These are phyloP conservation scores for Fusarium abutilonis DNA, from an alignment of 2,329 filamentous ascomycete genomes.

Conservation along the genomic window DNA sequence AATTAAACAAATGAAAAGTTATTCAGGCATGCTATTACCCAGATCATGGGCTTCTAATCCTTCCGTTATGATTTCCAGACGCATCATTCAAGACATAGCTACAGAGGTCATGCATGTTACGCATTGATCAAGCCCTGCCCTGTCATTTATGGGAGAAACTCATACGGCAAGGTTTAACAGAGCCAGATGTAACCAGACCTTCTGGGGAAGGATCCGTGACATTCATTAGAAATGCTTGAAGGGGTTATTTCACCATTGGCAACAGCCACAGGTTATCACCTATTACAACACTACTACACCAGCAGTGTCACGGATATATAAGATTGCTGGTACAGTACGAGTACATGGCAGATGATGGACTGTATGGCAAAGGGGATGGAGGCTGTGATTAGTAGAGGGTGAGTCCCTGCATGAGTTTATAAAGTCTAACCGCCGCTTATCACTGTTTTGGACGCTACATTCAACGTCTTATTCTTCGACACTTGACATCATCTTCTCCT, in stretches of 20 bases:
- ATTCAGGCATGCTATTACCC: not conserved
- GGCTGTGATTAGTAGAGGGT: not conserved
- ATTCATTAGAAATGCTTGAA: slow-evolving; percentile 5
- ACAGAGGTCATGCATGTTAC: slow-evolving; percentile 39
- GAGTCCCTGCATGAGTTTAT: slow-evolving; percentile 24
- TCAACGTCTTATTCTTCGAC: not conserved
- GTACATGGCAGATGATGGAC: slow-evolving; percentile 3
- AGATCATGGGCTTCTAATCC: not conserved
- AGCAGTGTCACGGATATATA: slow-evolving; percentile 28
- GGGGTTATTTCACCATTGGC: slow-evolving; percentile 12
- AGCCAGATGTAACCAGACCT: slow-evolving; percentile 6
- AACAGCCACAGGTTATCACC: slow-evolving; percentile 25
- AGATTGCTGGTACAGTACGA: slow-evolving; percentile 35
- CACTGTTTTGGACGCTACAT: not conserved
- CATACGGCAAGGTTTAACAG: slow-evolving; percentile 10
- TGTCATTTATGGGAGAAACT: slow-evolving; percentile 21
- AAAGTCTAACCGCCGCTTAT: slow-evolving; percentile 1
- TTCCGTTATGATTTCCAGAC: too few relatives aligned
- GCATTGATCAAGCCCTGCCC: slow-evolving; percentile 40
- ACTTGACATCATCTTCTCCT: not conserved
- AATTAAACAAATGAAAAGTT: not conserved
- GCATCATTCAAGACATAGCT: slow-evolving; percentile 17
- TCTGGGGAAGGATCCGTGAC: slow-evolving; percentile 15
- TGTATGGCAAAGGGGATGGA: not conserved
- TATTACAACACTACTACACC: slow-evolving; percentile 25